A percentile compares a stretch with the other conserved stretches of the same genome.
Evolutionary conservation across 2,329 filamentous ascomycete genomes (phyloP).

Genomic region (Epichloe brachyelytri): DNA sequence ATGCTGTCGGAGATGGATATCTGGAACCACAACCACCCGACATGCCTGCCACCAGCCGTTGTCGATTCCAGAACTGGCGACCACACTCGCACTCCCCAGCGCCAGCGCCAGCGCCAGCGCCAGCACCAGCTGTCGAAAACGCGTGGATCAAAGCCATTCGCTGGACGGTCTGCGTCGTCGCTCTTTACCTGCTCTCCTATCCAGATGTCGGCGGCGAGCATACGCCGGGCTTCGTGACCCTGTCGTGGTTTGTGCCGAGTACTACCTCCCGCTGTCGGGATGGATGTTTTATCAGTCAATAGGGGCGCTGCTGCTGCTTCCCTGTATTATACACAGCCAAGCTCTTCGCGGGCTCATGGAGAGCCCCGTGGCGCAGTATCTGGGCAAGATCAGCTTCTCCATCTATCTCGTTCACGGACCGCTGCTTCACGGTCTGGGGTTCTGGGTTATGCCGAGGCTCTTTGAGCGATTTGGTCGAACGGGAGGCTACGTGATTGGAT

Average conservation of each 20-base stretch:
- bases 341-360: constrained; percentile 18
- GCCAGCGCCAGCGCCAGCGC: not conserved
- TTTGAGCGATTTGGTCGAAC: constrained; percentile 22
- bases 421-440: constrained; percentile 44
- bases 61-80: not conserved
- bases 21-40: not conserved
- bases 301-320: constrained; percentile 24
- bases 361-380: constrained; percentile 20
- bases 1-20: constrained; percentile 25
- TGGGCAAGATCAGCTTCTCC: constrained; percentile 27
- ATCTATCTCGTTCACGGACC: constrained; percentile 38
- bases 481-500: constrained; percentile 20
- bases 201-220: constrained; percentile 25
- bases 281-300: constrained; percentile 29
- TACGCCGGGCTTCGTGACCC: constrained; percentile 23
- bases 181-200: constrained; percentile 27
- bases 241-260: constrained; percentile 22
- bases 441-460: constrained; percentile 37
- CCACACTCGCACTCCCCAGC: not conserved
- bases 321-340: constrained; percentile 21
- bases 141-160: constrained; percentile 6
- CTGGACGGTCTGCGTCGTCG: constrained; percentile 17
- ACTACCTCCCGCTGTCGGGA: constrained; percentile 22
- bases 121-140: not conserved
- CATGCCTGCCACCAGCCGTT: not conserved